These are phyloP conservation scores for Solanum raphanifolium DNA, from an alignment of 257 asterid species.

Conservation along the genomic window DNA sequence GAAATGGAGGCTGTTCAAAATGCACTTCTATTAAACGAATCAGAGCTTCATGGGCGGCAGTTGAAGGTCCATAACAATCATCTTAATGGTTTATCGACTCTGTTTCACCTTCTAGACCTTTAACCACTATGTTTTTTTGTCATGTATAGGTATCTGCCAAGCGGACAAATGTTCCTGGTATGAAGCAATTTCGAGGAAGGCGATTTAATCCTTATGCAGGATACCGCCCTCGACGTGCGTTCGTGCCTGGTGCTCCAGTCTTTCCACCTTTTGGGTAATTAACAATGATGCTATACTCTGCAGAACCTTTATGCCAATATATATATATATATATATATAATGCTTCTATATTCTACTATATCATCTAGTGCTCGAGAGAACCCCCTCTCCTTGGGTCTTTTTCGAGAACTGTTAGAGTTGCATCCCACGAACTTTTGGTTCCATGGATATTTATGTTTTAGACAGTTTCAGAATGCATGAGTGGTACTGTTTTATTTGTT, in stretches of 20 bases:
- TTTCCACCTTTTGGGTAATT: slow-evolving; percentile 40
- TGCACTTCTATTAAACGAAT: slow-evolving; percentile 27
- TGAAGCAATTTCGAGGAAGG: slow-evolving; percentile 46
- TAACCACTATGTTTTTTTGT: background rate
- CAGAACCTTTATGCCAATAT: background rate
- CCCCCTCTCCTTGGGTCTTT: background rate
- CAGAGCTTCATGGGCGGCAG: slow-evolving; percentile 46
- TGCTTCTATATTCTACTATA: background rate
- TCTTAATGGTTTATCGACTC: background rate
- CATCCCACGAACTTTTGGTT: background rate
- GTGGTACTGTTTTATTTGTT: background rate
- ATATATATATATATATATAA: background rate
- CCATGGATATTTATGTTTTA: background rate
- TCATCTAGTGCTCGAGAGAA: background rate
- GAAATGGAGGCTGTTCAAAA: slow-evolving; percentile 40
- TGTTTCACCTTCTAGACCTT: background rate
- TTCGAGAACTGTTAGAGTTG: background rate
- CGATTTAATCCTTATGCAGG: slow-evolving; percentile 31
- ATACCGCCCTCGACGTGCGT: slow-evolving; percentile 22
- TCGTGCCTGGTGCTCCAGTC: slow-evolving; percentile 21
- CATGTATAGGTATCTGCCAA: slow-evolving; percentile 37
- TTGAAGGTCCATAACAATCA: slow-evolving; percentile 28
- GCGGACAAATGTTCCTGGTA: slow-evolving; percentile 55
- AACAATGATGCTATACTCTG: background rate
- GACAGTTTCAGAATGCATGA: background rate